Evolutionary conservation across 306 rosid species (phyloP).

Genomic region (Rosa multiflora): DNA sequence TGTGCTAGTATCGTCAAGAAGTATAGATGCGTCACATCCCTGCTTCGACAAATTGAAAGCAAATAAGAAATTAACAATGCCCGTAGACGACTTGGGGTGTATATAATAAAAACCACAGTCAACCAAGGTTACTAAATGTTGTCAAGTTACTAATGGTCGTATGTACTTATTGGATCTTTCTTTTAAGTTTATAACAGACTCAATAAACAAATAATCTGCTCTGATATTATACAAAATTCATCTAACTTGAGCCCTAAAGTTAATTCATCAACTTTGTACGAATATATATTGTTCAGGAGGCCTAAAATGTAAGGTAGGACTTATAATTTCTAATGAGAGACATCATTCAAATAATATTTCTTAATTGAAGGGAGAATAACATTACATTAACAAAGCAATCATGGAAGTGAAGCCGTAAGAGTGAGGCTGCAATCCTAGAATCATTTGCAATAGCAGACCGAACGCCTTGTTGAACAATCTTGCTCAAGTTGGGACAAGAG

Average conservation of each 20-base stretch:
- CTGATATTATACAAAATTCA: background rate
- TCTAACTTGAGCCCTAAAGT: background rate
- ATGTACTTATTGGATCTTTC: background rate
- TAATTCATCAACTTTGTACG: background rate
- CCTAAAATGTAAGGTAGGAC: background rate
- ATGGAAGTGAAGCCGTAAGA: conserved; percentile 92
- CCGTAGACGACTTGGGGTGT: background rate
- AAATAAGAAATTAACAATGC: background rate
- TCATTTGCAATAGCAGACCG: conserved; percentile 66
- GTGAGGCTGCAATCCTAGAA: conserved; percentile 84
- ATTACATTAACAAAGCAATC: conserved; percentile 82
- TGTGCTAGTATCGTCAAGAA: conserved; percentile 70
- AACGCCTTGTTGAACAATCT: conserved; percentile 54
- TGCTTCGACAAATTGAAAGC: conserved; percentile 13
- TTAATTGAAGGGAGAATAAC: background rate
- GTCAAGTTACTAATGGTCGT: too few relatives aligned
- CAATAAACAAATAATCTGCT: too few relatives aligned
- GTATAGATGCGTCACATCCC: conserved; percentile 87
- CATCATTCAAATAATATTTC: background rate
- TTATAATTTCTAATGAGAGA: background rate
- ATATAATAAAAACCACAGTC: too few relatives aligned
- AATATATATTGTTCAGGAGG: background rate
- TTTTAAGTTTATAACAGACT: too few relatives aligned
- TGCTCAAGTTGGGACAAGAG: conserved; percentile 59
- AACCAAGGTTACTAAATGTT: too few relatives aligned